Evolutionary conservation across 805 yeast species (phyloP).

Genomic region (Ogataea pini): DNA sequence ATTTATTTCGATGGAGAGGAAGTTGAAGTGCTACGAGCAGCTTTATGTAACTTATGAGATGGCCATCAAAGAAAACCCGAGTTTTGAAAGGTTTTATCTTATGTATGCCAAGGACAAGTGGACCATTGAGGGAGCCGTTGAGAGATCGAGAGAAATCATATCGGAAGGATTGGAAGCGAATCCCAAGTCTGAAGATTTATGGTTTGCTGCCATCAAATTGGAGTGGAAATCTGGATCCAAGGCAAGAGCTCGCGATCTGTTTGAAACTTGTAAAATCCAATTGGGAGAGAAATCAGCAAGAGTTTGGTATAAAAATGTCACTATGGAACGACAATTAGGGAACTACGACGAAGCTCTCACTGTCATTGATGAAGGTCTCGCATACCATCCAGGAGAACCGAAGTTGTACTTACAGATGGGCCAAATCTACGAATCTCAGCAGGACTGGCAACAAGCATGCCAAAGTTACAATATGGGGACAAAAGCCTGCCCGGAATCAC

Average conservation of each 20-base stretch:
- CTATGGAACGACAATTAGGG: slow-evolving; percentile 45
- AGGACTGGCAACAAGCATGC: slow-evolving; percentile 43
- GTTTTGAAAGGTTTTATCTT: slow-evolving; percentile 52
- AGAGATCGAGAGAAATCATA: slow-evolving; percentile 55
- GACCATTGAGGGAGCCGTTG: slow-evolving; percentile 45
- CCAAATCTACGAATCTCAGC: slow-evolving; percentile 45
- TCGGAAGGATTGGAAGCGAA: slow-evolving; percentile 44
- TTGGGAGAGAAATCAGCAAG: slow-evolving; percentile 40
- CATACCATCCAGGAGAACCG: slow-evolving; percentile 46
- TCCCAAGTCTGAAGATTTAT: slow-evolving; percentile 53
- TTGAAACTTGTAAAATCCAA: slow-evolving; percentile 27
- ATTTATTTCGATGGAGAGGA: slow-evolving; percentile 42
- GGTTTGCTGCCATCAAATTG: slow-evolving; percentile 73
- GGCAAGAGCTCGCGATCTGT: slow-evolving; percentile 39
- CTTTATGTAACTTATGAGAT: slow-evolving; percentile 51
- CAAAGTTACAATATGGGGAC: slow-evolving; percentile 52
- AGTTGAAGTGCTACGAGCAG: slow-evolving; percentile 26
- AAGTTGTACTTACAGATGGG: slow-evolving; percentile 65
- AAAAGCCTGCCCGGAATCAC: slow-evolving; percentile 43
- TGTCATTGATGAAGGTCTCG: slow-evolving; percentile 48
- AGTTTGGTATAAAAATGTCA: slow-evolving; percentile 63
- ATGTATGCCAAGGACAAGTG: slow-evolving; percentile 76
- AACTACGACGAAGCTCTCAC: slow-evolving; percentile 40
- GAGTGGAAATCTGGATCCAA: slow-evolving; percentile 46
- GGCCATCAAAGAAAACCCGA: slow-evolving; percentile 53